These are phyloP conservation scores for Ceratobasidium sp. DNA, from an alignment of 1,284 basidiomycete species.

Conservation along the genomic window DNA sequence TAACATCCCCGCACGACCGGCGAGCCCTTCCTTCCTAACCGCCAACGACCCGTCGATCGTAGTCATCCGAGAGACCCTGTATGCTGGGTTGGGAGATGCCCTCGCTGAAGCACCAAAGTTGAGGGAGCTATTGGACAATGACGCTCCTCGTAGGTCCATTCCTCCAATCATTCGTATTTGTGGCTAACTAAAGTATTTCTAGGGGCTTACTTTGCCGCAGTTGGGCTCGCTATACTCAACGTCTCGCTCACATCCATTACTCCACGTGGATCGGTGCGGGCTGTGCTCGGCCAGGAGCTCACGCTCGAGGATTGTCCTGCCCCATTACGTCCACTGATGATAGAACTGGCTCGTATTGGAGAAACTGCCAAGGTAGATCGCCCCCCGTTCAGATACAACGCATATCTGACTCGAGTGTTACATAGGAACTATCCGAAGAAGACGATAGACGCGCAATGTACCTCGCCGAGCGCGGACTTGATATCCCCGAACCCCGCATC, in stretches of 20 bases:
- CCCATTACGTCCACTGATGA: slow-evolving; percentile 73
- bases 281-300: slow-evolving; percentile 68
- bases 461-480: slow-evolving; percentile 58
- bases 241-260: slow-evolving; percentile 67
- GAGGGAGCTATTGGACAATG: slow-evolving; percentile 65
- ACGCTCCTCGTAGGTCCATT: slow-evolving; percentile 63
- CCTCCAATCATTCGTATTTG: not conserved
- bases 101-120: slow-evolving; percentile 68
- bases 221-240: slow-evolving; percentile 77
- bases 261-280: slow-evolving; percentile 65
- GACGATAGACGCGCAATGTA: slow-evolving; percentile 69
- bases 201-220: slow-evolving; percentile 77
- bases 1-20: slow-evolving; percentile 46
- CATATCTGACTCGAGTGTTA: not conserved
- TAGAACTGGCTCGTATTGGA: slow-evolving; percentile 72
- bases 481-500: slow-evolving; percentile 65
- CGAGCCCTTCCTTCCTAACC: slow-evolving; percentile 59
- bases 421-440: slow-evolving; percentile 63
- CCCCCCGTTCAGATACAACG: not conserved
- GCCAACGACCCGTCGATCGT: slow-evolving; percentile 70
- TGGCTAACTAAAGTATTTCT: not conserved
- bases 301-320: slow-evolving; percentile 69
- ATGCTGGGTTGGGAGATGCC: slow-evolving; percentile 78
- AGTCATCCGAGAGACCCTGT: slow-evolving; percentile 84
- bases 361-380: slow-evolving; percentile 56